Percentiles rank a stretch among this genome's conserved stretches.
Conservation (phyloP, 345 rosid genomes). For the Bretschneidera sinensis region DNA sequence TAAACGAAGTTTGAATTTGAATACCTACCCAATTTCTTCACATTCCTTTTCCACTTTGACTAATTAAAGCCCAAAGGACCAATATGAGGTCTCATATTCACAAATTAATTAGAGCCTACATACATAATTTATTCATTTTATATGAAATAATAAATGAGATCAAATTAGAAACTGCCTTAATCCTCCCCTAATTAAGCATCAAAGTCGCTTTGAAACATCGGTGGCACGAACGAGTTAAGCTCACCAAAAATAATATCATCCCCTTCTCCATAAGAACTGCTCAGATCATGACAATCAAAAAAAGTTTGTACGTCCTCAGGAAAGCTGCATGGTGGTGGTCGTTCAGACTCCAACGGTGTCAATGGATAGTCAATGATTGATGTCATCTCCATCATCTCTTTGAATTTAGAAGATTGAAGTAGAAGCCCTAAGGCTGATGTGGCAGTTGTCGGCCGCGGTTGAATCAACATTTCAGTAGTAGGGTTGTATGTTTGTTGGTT, state of each 20-base stretch:
- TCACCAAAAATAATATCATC: constrained; percentile 58
- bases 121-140: not conserved
- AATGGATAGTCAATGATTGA: constrained; percentile 27
- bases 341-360: constrained; percentile 26
- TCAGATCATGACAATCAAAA: constrained; percentile 57
- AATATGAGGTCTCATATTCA: too few species aligned
- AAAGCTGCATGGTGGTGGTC: constrained; percentile 51
- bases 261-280: constrained; percentile 32
- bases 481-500: constrained; percentile 11
- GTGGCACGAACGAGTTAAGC: constrained; percentile 39
- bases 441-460: constrained; percentile 25
- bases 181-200: constrained; percentile 26
- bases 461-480: too few species aligned
- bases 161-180: too few species aligned
- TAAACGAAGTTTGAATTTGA: too few species aligned
- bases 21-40: too few species aligned
- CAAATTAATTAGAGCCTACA: too few species aligned
- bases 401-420: constrained; percentile 57
- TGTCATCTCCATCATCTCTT: constrained; percentile 66
- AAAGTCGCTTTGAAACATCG: constrained; percentile 52
- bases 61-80: too few species aligned
- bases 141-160: too few species aligned
- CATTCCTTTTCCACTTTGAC: too few species aligned
- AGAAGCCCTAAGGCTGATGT: constrained; percentile 65
- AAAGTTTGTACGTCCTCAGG: constrained; percentile 76